Evolutionary conservation across 2,329 filamentous ascomycete genomes (phyloP).

Genomic region (Claviceps purpurea): DNA sequence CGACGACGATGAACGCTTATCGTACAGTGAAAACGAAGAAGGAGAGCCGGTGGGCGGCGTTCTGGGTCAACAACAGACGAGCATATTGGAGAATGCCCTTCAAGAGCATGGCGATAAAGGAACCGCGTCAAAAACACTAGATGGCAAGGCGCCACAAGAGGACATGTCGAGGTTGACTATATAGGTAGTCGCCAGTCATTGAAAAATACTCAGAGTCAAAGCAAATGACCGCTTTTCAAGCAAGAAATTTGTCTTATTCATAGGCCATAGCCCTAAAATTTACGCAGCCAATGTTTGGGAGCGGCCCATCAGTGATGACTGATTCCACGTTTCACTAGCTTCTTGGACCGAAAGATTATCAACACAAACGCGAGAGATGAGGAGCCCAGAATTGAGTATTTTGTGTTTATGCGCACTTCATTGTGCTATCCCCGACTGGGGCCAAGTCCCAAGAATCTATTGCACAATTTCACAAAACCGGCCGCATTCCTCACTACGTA

Average conservation of each 20-base stretch:
- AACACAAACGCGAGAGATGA: too few species aligned
- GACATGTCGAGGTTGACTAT: constrained; percentile 18
- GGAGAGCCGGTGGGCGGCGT: background rate
- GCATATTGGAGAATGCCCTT: background rate
- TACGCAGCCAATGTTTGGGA: too few species aligned
- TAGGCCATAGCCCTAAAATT: background rate
- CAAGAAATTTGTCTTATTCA: background rate
- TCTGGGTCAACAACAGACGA: background rate
- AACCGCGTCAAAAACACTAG: background rate
- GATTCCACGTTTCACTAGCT: too few species aligned
- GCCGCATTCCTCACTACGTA: constrained; percentile 4
- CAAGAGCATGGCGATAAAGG: background rate
- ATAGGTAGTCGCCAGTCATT: constrained; percentile 7
- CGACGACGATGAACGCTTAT: constrained; percentile 3
- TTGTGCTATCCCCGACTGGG: background rate
- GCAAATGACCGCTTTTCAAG: background rate
- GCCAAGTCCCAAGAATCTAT: constrained; percentile 18
- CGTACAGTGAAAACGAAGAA: constrained; percentile 4
- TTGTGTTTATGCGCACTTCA: constrained; percentile 10
- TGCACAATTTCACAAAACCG: constrained; percentile 26
- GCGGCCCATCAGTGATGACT: too few species aligned
- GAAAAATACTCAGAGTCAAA: constrained; percentile 10
- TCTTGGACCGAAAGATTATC: too few species aligned
- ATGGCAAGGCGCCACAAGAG: constrained; percentile 11
- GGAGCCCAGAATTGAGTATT: constrained; percentile 2